phyloP scores from a whole-genome alignment of 2,329 filamentous ascomycete genomes.

The Aspergillus udagawae region DNA sequence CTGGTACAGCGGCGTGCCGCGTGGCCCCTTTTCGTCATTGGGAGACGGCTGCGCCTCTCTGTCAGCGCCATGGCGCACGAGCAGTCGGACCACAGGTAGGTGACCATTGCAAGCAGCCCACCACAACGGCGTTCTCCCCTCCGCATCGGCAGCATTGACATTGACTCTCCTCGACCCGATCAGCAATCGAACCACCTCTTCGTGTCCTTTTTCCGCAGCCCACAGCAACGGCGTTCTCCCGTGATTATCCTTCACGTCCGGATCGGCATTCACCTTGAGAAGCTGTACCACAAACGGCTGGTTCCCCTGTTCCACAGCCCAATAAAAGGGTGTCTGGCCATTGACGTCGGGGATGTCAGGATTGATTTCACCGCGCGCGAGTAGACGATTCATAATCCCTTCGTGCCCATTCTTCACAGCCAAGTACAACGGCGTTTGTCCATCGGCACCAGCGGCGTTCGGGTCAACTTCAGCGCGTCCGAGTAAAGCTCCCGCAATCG shows the following conservation, averaged over 20 bases:
- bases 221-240: conserved; percentile 16
- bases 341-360: conserved; percentile 1
- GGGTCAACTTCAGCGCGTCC: conserved; percentile 9
- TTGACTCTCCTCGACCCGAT: conserved; percentile 17
- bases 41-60: conserved; percentile 11
- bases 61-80: conserved; percentile 17
- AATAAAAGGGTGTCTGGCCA: conserved; percentile 2
- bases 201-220: conserved; percentile 17
- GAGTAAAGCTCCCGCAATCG: conserved; percentile 19
- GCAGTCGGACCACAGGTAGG: conserved; percentile 15
- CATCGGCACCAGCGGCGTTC: conserved; percentile 6
- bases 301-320: conserved; percentile 5
- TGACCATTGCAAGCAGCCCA: conserved; percentile 21
- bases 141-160: conserved; percentile 16
- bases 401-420: conserved; percentile 17
- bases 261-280: conserved; percentile 6
- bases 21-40: conserved; percentile 2
- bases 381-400: conserved; percentile 16
- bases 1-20: conserved; percentile 19
- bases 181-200: conserved; percentile 22
- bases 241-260: conserved; percentile 8
- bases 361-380: conserved; percentile 3
- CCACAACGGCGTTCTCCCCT: conserved; percentile 17
- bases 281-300: conserved; percentile 6
- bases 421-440: conserved; percentile 10